Evolutionary conservation across 768 basidiomycete genomes (phyloP).

Genomic region (Pholiota molesta): DNA sequence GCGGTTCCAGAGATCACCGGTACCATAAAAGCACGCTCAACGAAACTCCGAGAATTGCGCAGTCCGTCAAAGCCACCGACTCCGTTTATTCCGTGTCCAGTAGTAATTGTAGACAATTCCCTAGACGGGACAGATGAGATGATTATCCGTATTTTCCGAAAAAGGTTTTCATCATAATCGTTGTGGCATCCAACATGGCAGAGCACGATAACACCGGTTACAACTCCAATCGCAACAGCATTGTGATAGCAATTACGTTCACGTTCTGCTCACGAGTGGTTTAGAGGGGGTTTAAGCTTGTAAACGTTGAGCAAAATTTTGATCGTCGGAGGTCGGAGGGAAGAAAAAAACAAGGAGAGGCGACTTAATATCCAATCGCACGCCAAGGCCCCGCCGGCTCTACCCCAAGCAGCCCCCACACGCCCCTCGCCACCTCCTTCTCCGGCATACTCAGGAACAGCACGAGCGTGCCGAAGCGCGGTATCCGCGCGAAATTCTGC

Average conservation of each 20-base stretch:
- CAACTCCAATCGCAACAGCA: neutral
- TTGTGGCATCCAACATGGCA: no score
- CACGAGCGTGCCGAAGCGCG: constrained; percentile 64
- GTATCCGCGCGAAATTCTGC: constrained; percentile 52
- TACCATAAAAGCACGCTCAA: neutral
- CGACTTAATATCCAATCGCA: neutral
- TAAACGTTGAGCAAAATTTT: neutral
- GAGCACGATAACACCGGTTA: no score
- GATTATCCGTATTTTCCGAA: neutral
- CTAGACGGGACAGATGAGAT: neutral
- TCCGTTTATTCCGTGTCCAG: neutral
- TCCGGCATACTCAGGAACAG: constrained; percentile 65
- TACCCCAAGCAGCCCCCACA: neutral
- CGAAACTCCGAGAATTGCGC: neutral
- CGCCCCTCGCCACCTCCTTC: constrained; percentile 39
- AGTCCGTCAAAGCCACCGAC: neutral
- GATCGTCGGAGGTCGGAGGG: neutral
- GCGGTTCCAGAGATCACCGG: no score
- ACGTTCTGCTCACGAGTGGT: neutral
- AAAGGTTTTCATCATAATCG: neutral
- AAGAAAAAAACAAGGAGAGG: neutral
- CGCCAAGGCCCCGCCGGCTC: neutral
- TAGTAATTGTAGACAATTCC: neutral
- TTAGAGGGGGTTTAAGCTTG: neutral
- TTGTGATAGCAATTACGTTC: neutral